Conservation (phyloP, 1,139 yeast genomes). For the Yarrowia galli region DNA sequence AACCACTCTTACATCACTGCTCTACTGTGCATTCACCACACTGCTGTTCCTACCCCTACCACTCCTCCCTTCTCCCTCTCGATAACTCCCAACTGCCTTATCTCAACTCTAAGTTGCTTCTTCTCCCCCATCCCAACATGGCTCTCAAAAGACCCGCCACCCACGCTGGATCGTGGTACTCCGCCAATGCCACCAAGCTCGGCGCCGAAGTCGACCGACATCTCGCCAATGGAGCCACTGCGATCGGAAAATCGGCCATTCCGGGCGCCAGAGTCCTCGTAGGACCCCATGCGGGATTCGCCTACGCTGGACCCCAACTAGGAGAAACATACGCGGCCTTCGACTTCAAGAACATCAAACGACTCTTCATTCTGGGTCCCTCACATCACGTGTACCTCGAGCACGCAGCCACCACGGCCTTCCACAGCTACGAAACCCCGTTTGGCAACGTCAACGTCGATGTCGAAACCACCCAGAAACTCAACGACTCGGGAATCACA, state of each 20-base stretch:
- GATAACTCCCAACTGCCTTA: constrained; percentile 24
- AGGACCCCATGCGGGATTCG: constrained; percentile 89
- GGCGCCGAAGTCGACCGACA: constrained; percentile 59
- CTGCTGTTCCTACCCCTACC: no score
- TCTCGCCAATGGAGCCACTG: constrained; percentile 49
- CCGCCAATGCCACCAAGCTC: constrained; percentile 56
- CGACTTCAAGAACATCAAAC: constrained; percentile 63
- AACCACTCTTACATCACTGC: no score
- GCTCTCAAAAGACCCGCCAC: constrained; percentile 57
- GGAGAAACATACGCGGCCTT: constrained; percentile 79
- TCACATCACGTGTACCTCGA: constrained; percentile 89
- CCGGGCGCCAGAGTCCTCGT: constrained; percentile 68
- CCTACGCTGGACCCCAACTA: constrained; percentile 78
- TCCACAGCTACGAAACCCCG: constrained; percentile 74
- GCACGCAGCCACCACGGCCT: constrained; percentile 64
- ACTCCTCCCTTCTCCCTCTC: neutral
- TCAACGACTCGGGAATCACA: constrained; percentile 56
- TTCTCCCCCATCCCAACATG: constrained; percentile 6
- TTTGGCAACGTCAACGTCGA: constrained; percentile 79
- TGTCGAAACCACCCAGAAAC: constrained; percentile 49
- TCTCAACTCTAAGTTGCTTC: constrained; percentile 28
- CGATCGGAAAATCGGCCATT: constrained; percentile 49
- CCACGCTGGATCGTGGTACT: constrained; percentile 93
- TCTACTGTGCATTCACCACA: no score
- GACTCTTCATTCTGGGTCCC: constrained; percentile 88